Conservation (phyloP, 2,329 filamentous ascomycete species). For the Nemania abortiva region DNA sequence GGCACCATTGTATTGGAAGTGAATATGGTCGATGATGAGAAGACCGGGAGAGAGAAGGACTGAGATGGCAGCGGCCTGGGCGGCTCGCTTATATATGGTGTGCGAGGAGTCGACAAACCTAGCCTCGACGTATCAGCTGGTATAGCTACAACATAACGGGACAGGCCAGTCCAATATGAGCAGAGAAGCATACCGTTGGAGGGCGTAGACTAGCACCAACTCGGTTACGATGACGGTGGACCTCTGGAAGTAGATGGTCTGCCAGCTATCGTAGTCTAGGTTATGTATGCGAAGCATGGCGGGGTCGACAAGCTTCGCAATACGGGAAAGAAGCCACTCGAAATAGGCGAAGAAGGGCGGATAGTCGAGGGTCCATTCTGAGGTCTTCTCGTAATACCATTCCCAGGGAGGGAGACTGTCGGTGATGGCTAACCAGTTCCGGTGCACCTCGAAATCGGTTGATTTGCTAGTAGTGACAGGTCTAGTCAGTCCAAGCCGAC, state of each 20-base stretch:
- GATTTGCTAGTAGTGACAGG: constrained; percentile 77
- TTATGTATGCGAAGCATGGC: constrained; percentile 85
- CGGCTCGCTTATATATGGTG: constrained; percentile 74
- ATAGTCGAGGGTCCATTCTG: constrained; percentile 99
- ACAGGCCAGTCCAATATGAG: background rate
- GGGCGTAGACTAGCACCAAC: constrained; percentile 83
- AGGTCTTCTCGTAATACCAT: constrained; percentile 98
- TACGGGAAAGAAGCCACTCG: constrained; percentile 90
- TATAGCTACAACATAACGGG: constrained; percentile 13
- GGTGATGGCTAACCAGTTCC: constrained; percentile 98
- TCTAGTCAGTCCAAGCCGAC: background rate
- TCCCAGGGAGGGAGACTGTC: constrained; percentile 86
- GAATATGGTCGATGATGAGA: constrained; percentile 96
- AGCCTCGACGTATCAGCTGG: constrained; percentile 30
- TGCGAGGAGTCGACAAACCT: constrained; percentile 82
- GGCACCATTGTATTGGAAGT: constrained; percentile 98
- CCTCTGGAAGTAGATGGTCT: constrained; percentile 93
- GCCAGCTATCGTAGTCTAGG: constrained; percentile 89
- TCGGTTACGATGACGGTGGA: constrained; percentile 89
- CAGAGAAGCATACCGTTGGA: constrained; percentile 71
- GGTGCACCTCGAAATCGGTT: constrained; percentile 98
- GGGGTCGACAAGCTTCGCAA: constrained; percentile 81
- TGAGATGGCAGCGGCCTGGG: constrained; percentile 88
- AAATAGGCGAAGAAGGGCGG: constrained; percentile 98
- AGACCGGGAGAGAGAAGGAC: constrained; percentile 92